Base-by-base conservation (phyloP, 306 rosid genomes). In the Inga oerstediana region DNA sequence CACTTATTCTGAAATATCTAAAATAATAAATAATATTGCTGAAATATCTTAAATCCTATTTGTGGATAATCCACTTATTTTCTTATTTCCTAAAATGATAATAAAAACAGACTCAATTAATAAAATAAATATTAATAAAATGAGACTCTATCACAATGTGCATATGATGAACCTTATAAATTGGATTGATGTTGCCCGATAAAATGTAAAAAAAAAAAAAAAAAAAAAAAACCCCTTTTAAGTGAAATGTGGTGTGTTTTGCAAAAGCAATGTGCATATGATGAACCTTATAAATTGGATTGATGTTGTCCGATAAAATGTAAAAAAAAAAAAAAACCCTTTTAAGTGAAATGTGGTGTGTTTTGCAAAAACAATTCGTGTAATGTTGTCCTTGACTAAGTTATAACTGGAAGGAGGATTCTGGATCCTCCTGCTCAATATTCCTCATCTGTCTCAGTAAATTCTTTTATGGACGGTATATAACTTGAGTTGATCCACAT, bases 121-220 rank as follows among this genome's bases (percentile, higher is more conserved):
- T n/a, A n/a, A n/a, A n/a, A n/a, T n/a, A n/a, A n/a, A n/a, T n/a
- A n/a, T n/a, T n/a, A n/a, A n/a, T n/a, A n/a, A n/a, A n/a, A n/a
- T n/a, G n/a, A n/a, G n/a, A n/a, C n/a, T n/a, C n/a, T n/a, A n/a
- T n/a, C n/a, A n/a, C 24, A 76, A 80, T 77, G 44, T 71, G 43
- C 78, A 61, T 79, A 71, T 71, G 80, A 75, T 41, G 46, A 24
- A 35, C 19, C 75, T 56, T 59, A 44, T 88, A 56, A 74, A 68
- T 78, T 77, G 59, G 35, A 80, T 78, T 70, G 27, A 44, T 70
- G 61, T 43, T 20, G 51, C 62, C 24, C 9, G 51, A 41, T 17
- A 14, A 20, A 43, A 19, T 58, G 83, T 58, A 1, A 8, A 8
- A 8, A n/a, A 14, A 49, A 3, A 24, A 0, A 27, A 27, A 27